These are phyloP conservation scores for Phytophthora sp. DNA, from an alignment of 352 stramenopile species.

Conservation along the genomic window DNA sequence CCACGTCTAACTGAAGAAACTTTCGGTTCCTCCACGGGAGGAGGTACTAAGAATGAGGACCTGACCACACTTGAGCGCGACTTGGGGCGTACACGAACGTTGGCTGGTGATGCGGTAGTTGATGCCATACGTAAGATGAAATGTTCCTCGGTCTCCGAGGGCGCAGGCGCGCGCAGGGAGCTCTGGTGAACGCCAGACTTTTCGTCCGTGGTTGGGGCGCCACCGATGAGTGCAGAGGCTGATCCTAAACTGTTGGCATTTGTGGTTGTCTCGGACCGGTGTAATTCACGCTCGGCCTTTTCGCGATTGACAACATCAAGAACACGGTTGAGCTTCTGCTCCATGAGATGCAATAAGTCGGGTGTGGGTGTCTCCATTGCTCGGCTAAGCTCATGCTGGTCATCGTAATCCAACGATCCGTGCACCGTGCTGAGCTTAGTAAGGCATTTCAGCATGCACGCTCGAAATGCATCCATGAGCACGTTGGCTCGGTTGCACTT, in stretches of 20 bases:
- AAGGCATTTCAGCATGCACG: conserved; percentile 85
- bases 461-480: conserved; percentile 82
- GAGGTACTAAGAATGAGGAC: conserved; percentile 33
- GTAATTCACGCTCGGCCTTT: conserved; percentile 80
- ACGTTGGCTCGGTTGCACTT: conserved; percentile 81
- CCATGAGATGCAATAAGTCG: conserved; percentile 78
- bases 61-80: conserved; percentile 44
- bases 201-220: conserved; percentile 32
- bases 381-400: conserved; percentile 72
- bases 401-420: conserved; percentile 75
- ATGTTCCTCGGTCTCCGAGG: conserved; percentile 80
- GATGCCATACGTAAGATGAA: conserved; percentile 87
- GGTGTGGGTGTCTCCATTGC: conserved; percentile 72
- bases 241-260: conserved; percentile 31
- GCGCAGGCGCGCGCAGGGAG: conserved; percentile 59
- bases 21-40: conserved; percentile 32
- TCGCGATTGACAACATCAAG: conserved; percentile 86
- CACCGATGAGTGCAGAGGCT: conserved; percentile 26
- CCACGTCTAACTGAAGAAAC: conserved; percentile 17
- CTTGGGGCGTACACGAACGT: conserved; percentile 81
- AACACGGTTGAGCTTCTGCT: conserved; percentile 85
- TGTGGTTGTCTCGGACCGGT: conserved; percentile 64
- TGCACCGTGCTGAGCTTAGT: conserved; percentile 77
- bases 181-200: conserved; percentile 40
- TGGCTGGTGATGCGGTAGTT: conserved; percentile 64